These are phyloP conservation scores for Calonectria ilicicola DNA, from an alignment of 2,329 filamentous ascomycete species.

Conservation along the genomic window DNA sequence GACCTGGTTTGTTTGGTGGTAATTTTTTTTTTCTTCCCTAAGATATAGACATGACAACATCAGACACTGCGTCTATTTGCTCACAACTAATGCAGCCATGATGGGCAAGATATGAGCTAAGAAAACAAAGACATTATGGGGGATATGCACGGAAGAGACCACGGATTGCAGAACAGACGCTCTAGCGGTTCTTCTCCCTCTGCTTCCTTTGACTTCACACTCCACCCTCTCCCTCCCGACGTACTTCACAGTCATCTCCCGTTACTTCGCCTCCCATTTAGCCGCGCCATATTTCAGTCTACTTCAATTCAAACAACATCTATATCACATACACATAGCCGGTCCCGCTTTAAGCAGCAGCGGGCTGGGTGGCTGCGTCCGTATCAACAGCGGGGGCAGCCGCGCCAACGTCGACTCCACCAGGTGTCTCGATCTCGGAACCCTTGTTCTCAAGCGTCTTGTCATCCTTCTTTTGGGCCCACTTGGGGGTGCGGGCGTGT, in stretches of 20 bases:
- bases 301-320: slow-evolving; percentile 35
- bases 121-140: slow-evolving; percentile 27
- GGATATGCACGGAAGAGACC: slow-evolving; percentile 22
- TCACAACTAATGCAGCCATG: slow-evolving; percentile 35
- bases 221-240: slow-evolving; percentile 23
- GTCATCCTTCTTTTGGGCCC: slow-evolving; percentile 63
- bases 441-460: slow-evolving; percentile 55
- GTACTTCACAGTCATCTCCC: slow-evolving; percentile 30
- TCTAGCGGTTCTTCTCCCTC: background rate
- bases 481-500: slow-evolving; percentile 75
- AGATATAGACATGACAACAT: slow-evolving; percentile 5
- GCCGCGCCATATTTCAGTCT: slow-evolving; percentile 33
- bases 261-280: slow-evolving; percentile 20
- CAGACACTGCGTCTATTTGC: slow-evolving; percentile 29
- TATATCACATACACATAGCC: slow-evolving; percentile 20
- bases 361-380: slow-evolving; percentile 51
- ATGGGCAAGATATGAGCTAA: slow-evolving; percentile 29
- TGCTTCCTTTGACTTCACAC: slow-evolving; percentile 28
- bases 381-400: slow-evolving; percentile 47
- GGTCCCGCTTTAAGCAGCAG: slow-evolving; percentile 45
- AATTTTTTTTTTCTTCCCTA: background rate
- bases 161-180: background rate
- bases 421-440: slow-evolving; percentile 50
- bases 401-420: slow-evolving; percentile 43
- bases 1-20: background rate